Evolutionary conservation across 2,329 filamentous ascomycete genomes (phyloP).

Genomic region (Emydomyces testavorans): DNA sequence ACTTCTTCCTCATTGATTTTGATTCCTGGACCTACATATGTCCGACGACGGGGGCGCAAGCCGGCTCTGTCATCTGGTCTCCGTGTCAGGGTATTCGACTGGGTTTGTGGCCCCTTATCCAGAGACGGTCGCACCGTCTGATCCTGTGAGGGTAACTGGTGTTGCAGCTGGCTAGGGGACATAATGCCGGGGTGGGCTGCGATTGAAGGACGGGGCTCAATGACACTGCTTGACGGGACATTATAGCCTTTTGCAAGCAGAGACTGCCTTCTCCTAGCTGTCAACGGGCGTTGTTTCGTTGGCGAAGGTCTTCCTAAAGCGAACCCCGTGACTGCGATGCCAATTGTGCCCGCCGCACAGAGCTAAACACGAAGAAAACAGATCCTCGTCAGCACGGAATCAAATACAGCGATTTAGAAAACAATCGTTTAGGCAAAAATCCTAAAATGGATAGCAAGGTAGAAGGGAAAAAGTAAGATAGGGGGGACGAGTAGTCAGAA

Average conservation of each 20-base stretch:
- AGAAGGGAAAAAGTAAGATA: not conserved
- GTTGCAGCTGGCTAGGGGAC: not conserved
- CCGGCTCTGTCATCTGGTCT: slow-evolving; percentile 4
- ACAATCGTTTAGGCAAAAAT: slow-evolving; percentile 12
- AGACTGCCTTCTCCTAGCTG: slow-evolving; percentile 9
- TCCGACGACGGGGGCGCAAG: slow-evolving; percentile 23
- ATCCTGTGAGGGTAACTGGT: not conserved
- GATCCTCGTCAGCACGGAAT: not conserved
- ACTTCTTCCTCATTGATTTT: slow-evolving; percentile 22
- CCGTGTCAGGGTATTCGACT: not conserved
- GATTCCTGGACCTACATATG: slow-evolving; percentile 25
- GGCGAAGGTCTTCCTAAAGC: slow-evolving; percentile 44
- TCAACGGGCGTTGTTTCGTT: slow-evolving; percentile 11
- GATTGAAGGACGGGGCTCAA: slow-evolving; percentile 7
- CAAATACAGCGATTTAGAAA: not conserved
- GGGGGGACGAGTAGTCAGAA: not conserved
- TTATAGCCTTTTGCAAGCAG: slow-evolving; percentile 3
- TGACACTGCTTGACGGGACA: not conserved
- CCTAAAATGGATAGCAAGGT: not conserved
- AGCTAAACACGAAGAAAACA: slow-evolving; percentile 36
- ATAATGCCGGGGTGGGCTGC: not conserved
- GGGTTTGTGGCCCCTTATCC: not conserved
- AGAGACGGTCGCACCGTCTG: not conserved
- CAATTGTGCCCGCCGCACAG: slow-evolving; percentile 53
- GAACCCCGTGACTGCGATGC: slow-evolving; percentile 48